Evolutionary conservation across 2,329 filamentous ascomycete genomes (phyloP), one percentile per base, ranked within the genome.

Genomic region (Aspergillus fischeri): DNA sequence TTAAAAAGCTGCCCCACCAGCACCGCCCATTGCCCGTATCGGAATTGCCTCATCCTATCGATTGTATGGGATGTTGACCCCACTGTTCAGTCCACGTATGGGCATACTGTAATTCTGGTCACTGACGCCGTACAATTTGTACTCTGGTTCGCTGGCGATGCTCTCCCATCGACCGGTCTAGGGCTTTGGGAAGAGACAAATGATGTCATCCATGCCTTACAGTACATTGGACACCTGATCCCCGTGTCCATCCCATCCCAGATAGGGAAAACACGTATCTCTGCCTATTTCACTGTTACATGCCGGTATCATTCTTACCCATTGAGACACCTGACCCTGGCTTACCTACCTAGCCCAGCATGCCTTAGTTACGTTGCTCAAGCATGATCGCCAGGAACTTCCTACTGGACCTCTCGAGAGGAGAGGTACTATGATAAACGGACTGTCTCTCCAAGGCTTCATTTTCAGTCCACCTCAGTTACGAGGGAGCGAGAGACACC

Each of bases 161-260:
- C 54, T 51, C 55, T 52, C 48, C 45, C 53, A 67, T 70, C 55
- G 68, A 69, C 67, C 67, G 68, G 67, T 70, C 68, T 70, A 67
- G 65, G 61, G 60, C 64, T 55, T 62, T 38, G 52, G 25, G 17
- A 20, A 27, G 64, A 66, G 45, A 27, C 56, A 17, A 24, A 60
- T 69, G 67, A 70, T 65, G 63, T 70, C 67, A 70, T 59, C 59
- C 35, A 57, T 56, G 55, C 48, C 53, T 28, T 57, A 60, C 52
- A 20, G 51, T 55, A 55, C 51, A 17, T 6, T 35, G 14, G 5
- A 17, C 32, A 35, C 32, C 32, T 17, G 32, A 17, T 35, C 32
- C 14, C 32, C 14, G 5, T 35, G 14, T 6, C 17, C 32, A 7
- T 14, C 14, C 32, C 32, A 35, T 38, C 14, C 14, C 14, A 44